A percentile compares a stretch with the other conserved stretches of the same genome.
Evolutionary conservation across 805 yeast species (phyloP).

Genomic region (Starmerella sp.): DNA sequence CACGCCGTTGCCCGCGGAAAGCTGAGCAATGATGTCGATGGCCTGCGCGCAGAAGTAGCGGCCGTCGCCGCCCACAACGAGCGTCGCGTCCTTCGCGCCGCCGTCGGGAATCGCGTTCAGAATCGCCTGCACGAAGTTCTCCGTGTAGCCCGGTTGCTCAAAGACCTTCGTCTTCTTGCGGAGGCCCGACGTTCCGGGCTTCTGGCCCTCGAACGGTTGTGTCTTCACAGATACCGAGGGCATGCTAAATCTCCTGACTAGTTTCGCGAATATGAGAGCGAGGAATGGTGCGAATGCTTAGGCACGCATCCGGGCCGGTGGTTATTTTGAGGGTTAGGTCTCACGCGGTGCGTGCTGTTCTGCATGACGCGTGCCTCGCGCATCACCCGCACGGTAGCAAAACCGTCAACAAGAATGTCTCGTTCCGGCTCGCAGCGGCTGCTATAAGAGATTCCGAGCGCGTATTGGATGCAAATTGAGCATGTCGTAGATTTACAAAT

Average conservation of each 20-base stretch:
- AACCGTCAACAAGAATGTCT: no score
- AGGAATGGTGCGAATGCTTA: neutral
- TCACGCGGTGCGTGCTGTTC: neutral
- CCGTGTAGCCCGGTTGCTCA: slow-evolving; percentile 70
- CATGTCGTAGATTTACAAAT: no score
- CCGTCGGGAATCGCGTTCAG: slow-evolving; percentile 74
- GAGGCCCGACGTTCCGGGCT: slow-evolving; percentile 96
- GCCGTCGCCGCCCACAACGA: slow-evolving; percentile 96
- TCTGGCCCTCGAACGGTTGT: slow-evolving; percentile 75
- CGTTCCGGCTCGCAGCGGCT: no score
- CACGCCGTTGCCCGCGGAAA: slow-evolving; percentile 88
- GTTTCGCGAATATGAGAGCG: neutral
- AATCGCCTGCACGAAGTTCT: slow-evolving; percentile 84
- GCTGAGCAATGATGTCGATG: slow-evolving; percentile 66
- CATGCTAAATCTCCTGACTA: slow-evolving; percentile 1
- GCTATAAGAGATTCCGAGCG: no score
- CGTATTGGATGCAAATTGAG: no score
- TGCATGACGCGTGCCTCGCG: no score
- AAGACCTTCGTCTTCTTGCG: slow-evolving; percentile 84
- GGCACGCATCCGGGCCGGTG: neutral
- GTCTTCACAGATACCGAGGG: slow-evolving; percentile 39
- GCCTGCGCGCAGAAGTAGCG: slow-evolving; percentile 78
- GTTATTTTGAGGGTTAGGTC: neutral
- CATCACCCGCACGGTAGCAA: no score
- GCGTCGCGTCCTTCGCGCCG: slow-evolving; percentile 57